phyloP scores from a whole-genome alignment of 306 rosid genomes.

The Cotoneaster glaucophyllus region DNA sequence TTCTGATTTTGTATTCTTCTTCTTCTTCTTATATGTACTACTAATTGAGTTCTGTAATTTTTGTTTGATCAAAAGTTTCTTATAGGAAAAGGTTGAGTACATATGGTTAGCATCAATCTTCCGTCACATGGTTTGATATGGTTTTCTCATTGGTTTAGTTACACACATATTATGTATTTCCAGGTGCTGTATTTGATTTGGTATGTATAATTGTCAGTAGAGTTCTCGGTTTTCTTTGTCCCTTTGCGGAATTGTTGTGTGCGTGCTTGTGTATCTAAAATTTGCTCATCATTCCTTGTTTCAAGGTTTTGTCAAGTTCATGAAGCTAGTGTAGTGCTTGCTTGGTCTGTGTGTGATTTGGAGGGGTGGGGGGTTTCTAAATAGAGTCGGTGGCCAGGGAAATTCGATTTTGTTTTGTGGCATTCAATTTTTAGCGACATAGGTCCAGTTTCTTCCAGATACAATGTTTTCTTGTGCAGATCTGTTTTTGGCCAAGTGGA shows the following conservation, averaged over 20 bases:
- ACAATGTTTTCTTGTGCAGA: slow-evolving; percentile 57
- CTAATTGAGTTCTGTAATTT: neutral
- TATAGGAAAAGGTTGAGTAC: slow-evolving; percentile 44
- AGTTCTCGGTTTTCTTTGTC: neutral
- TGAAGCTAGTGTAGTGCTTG: neutral
- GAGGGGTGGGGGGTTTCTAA: neutral
- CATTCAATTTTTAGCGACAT: neutral
- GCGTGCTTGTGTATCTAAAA: slow-evolving; percentile 1
- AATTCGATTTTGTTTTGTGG: no score
- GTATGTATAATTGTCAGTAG: neutral
- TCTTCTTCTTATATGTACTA: slow-evolving; percentile 1
- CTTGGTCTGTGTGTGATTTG: slow-evolving; percentile 7
- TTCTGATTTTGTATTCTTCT: no score
- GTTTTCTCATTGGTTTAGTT: slow-evolving; percentile 11
- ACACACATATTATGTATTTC: neutral
- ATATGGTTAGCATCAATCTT: slow-evolving; percentile 47
- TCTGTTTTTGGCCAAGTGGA: slow-evolving; percentile 66
- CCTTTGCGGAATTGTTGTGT: neutral
- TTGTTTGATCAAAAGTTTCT: slow-evolving; percentile 26
- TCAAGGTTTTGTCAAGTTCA: neutral
- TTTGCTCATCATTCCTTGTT: neutral
- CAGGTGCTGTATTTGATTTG: neutral
- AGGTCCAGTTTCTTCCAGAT: slow-evolving; percentile 54
- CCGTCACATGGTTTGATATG: slow-evolving; percentile 66
- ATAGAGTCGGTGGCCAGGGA: slow-evolving; percentile 9